Evolutionary conservation across 2,329 filamentous ascomycete genomes (phyloP), one percentile per base, ranked within the genome.

Genomic region (Colletotrichum zoysiae): DNA sequence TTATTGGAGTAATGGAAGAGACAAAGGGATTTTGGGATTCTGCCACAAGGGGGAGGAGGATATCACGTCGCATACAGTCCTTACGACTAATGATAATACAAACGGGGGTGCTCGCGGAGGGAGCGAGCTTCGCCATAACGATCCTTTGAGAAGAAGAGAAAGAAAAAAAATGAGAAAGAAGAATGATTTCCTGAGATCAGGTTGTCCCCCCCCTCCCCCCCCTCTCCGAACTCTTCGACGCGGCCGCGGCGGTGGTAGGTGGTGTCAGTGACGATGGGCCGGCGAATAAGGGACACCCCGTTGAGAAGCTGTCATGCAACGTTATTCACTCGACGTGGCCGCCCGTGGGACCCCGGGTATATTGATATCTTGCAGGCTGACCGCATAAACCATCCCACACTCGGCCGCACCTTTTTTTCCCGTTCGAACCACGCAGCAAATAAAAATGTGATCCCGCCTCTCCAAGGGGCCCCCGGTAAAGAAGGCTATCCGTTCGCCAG

Each of bases 21-120:
- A 26, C 26, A 42, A 33, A 50, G 56, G 60, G 38, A 3, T 9
- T 57, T 67, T 40, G 56, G 67, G 55, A 59, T 60, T 69, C 58
- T 14, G 69, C 59, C 69, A 69, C 59, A 69, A 33, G 35, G 40
- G 11, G 11, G 38, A 30, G 26, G 26, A 50, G 46, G n/a, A 5
- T 58, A 23, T 18, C 14, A 58, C 35, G 20, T n/a, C 44, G 30
- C 42, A 23, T 9, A 64, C 70, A 44, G 70, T 72, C 70, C 59
- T 72, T 70, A 68, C 65, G 56, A 44, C 20, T 59, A 71, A 51
- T 33, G 44, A 56, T 61, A 50, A 69, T 44, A 57, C 38, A 40
- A 50, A 65, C 18, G 55, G 38, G 38, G 38, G 44, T 60, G 14
- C 51, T 63, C 42, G 42, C 48, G n/a, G 3, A n/a, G 20, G 12